A percentile compares a stretch with the other conserved stretches of the same genome.
These are phyloP conservation scores for Phytopythium cucurbitacearum DNA, from an alignment of 352 stramenopile genomes.

Conservation along the genomic window DNA sequence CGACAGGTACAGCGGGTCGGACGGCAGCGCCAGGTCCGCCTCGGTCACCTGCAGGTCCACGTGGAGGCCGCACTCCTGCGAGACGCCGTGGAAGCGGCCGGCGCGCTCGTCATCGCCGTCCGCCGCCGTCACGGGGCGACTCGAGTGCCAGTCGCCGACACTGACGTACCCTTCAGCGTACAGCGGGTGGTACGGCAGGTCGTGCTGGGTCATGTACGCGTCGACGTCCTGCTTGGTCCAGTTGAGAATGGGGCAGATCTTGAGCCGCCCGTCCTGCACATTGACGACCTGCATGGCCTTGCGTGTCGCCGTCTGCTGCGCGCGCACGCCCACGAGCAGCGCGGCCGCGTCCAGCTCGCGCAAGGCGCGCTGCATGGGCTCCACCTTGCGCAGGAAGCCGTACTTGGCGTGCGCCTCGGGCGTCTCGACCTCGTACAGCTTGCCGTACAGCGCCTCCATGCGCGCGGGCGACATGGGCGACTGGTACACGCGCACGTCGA, in stretches of 20 bases:
- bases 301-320: conserved; percentile 66
- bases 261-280: conserved; percentile 74
- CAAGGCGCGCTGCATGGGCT: conserved; percentile 79
- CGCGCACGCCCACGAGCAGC: conserved; percentile 79
- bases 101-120: conserved; percentile 68
- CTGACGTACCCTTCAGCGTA: conserved; percentile 79
- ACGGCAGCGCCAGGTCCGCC: conserved; percentile 34
- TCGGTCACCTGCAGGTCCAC: conserved; percentile 69
- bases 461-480: conserved; percentile 65
- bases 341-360: conserved; percentile 49
- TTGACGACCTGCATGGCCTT: conserved; percentile 75
- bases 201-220: conserved; percentile 63
- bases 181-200: conserved; percentile 81
- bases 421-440: conserved; percentile 71
- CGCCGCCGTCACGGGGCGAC: conserved; percentile 60
- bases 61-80: conserved; percentile 83
- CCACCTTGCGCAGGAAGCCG: conserved; percentile 79
- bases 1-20: conserved; percentile 46
- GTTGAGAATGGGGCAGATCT: conserved; percentile 83
- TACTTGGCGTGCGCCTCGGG: conserved; percentile 75
- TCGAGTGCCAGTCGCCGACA: conserved; percentile 82
- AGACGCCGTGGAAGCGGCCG: conserved; percentile 73
- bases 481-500: conserved; percentile 79
- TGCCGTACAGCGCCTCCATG: conserved; percentile 87
- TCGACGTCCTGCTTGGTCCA: conserved; percentile 77